Evolutionary conservation across 192 early-diverging fungal genomes (phyloP).

Genomic region (Umbelopsis sp.): DNA sequence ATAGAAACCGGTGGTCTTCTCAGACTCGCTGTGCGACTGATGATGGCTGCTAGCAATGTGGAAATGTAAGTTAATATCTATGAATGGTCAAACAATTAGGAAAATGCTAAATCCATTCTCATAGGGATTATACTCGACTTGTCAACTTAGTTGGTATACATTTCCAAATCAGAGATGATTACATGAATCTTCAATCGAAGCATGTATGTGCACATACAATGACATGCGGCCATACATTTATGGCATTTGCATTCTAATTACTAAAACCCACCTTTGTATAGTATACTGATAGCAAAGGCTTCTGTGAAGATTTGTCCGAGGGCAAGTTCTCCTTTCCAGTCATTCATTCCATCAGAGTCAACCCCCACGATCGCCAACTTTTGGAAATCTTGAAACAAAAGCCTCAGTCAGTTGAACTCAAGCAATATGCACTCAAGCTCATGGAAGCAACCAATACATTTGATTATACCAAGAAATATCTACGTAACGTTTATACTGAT

Average conservation of each 20-base stretch:
- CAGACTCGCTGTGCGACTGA: conserved; percentile 84
- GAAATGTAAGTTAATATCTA: conserved; percentile 46
- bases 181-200: conserved; percentile 75
- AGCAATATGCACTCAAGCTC: conserved; percentile 75
- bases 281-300: conserved; percentile 85
- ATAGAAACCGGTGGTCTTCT: conserved; percentile 85
- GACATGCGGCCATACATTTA: not conserved
- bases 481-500: conserved; percentile 57
- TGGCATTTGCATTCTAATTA: not conserved
- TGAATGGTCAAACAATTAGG: not conserved
- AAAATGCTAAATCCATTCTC: not conserved
- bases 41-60: conserved; percentile 48
- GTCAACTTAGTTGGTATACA: conserved; percentile 81
- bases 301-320: conserved; percentile 89
- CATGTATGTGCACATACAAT: conserved; percentile 3
- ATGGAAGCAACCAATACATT: conserved; percentile 70
- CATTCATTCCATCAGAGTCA: conserved; percentile 66
- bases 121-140: conserved; percentile 64
- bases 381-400: conserved; percentile 78
- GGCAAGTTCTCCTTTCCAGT: conserved; percentile 92
- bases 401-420: conserved; percentile 70
- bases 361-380: conserved; percentile 52
- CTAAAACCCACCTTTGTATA: conserved; percentile 20
- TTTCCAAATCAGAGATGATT: conserved; percentile 92
- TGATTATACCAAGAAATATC: conserved; percentile 59